Evolutionary conservation across 148 eudicot species (phyloP).

Genomic region (Rhododendron kiyosumense): DNA sequence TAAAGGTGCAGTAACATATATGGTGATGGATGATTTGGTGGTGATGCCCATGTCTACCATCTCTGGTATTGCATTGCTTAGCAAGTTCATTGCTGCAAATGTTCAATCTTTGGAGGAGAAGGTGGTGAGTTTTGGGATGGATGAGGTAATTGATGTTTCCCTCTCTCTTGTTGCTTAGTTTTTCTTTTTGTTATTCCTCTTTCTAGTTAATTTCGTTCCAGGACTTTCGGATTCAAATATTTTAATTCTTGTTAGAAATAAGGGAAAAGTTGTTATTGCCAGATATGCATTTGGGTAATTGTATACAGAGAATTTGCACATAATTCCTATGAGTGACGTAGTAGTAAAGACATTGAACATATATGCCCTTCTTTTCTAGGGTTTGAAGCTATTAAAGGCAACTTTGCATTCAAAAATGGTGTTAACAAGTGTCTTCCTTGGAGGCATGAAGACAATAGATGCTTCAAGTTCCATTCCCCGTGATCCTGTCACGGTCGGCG

Average conservation of each 20-base stretch:
- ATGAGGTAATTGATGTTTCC: not conserved
- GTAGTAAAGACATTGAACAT: not conserved
- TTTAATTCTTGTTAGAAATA: not conserved
- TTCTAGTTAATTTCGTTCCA: not conserved
- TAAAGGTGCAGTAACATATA: slow-evolving; percentile 22
- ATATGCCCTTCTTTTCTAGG: not conserved
- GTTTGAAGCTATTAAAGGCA: slow-evolving; percentile 9
- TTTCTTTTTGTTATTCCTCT: too few relatives aligned
- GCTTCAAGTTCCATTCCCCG: too few relatives aligned
- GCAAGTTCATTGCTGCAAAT: not conserved
- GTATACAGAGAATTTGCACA: not conserved
- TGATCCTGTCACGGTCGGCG: too few relatives aligned
- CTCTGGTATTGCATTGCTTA: slow-evolving; percentile 3
- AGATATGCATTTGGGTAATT: not conserved
- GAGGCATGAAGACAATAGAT: too few relatives aligned
- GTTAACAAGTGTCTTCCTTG: slow-evolving; percentile 3
- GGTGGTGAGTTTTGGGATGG: not conserved
- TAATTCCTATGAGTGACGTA: not conserved
- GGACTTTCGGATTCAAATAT: not conserved
- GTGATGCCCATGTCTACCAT: slow-evolving; percentile 31
- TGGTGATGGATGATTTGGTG: slow-evolving; percentile 31
- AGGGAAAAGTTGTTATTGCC: too few relatives aligned
- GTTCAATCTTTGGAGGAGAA: not conserved
- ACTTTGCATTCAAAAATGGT: not conserved
- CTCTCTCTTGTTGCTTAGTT: not conserved